Base-by-base conservation (phyloP, 129 eudicot species). In the Escallonia rubra region DNA sequence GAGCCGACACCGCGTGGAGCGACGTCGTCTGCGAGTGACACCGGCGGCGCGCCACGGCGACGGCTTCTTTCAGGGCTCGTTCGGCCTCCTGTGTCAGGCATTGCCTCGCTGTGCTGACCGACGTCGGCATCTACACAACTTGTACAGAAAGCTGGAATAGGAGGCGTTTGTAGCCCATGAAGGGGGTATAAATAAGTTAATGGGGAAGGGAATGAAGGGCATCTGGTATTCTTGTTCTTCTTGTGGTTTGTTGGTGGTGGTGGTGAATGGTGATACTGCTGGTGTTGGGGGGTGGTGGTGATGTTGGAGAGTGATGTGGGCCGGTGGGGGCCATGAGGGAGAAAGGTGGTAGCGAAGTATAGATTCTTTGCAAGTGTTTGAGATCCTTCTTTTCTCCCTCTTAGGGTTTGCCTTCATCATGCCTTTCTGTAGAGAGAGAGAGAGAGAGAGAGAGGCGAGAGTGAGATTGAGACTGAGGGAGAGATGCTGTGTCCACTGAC, bases 1-100 rank as follows among this genome's bases (percentile, higher is more conserved):
- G 81, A 2, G 99, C 87, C 7, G 99, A 86, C 4, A 93, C 81
- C 66, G 87, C 82, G 81, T 93, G 99, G 8, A 93, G 90, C 55
- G 96, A 93, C 68, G 99, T 84, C 73, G 99, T 93, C 61, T 93
- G 99, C 4, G 86, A 65, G 67, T 93, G 99, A 44, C 86, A 80
- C 12, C 98, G 95, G 48, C 96, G 95, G 73, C 84, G 84, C 2
- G 99, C 92, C 12, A 89, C 85, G 46, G 95, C 56, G 1, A 89
- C 95, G 5, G 99, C 96, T 39, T 90, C 99, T 67, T 93, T 96
- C 45, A 93, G 79, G 4, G 82, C 88, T 51, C 71, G 74, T 2
- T 78, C 80, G 0, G 96, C 88, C 47, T 93, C 95, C 38, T 72
- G 77, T 3, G 90, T 81, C 13, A 93, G 73, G 83, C 99, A 93